Evolutionary conservation across 2,329 filamentous ascomycete genomes (phyloP).

Genomic region (Exophiala oligosperma): DNA sequence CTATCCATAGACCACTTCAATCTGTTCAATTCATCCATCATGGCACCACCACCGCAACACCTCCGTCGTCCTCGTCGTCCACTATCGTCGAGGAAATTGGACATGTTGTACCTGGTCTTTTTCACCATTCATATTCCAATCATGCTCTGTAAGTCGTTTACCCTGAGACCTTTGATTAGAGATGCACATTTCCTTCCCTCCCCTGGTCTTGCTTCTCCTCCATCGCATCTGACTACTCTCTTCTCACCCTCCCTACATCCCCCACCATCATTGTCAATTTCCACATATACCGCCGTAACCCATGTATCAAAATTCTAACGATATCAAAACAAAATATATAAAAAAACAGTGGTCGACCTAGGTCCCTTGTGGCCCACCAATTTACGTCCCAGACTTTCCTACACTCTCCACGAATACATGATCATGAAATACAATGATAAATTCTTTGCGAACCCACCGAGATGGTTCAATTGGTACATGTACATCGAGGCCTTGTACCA

Average conservation of each 20-base stretch:
- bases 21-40: too few species aligned
- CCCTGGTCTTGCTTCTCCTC: too few species aligned
- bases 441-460: conserved; percentile 60
- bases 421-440: conserved; percentile 62
- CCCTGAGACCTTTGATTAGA: too few species aligned
- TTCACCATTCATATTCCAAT: conserved; percentile 63
- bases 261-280: too few species aligned
- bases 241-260: too few species aligned
- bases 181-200: too few species aligned
- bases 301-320: background rate
- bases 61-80: conserved; percentile 1
- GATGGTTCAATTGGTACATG: conserved; percentile 60
- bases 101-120: conserved; percentile 54
- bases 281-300: background rate
- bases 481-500: conserved; percentile 63
- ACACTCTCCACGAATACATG: conserved; percentile 56
- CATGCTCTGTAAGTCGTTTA: conserved; percentile 54
- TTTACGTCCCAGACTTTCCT: conserved; percentile 52
- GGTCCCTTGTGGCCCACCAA: conserved; percentile 57
- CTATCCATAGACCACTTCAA: too few species aligned
- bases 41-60: too few species aligned
- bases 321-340: too few species aligned
- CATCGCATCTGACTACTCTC: too few species aligned
- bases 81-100: conserved; percentile 36
- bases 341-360: conserved; percentile 57